Base-by-base conservation (phyloP, 2,329 filamentous ascomycete species). In the Cladosporium austrohemisphaericum region DNA sequence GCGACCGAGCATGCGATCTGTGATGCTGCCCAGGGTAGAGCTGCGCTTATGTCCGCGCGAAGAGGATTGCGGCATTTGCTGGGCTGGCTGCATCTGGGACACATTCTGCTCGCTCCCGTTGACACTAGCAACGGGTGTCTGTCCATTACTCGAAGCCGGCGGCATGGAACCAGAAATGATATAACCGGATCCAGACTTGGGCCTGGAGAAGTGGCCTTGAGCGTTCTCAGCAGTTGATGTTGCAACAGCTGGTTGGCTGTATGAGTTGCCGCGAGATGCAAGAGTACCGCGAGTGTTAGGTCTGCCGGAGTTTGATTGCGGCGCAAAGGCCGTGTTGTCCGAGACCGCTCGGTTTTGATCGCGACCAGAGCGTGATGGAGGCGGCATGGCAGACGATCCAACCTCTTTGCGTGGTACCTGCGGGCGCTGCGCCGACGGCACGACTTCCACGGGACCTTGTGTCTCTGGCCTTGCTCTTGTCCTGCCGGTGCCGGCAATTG, bases 121-220 rank as follows among this genome's bases (percentile, higher is more conserved):
- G 20, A 38, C 16, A 20, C 48, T 50, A 14, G 38, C 48, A 9
- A n/a, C 37, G 8, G 48, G 31, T 14, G 48, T 22, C 13, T 20
- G 18, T 9, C 8, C 14, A n/a, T 11, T 19, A 9, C 19, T n/a
- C 10, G 32, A 14, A 10, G 46, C 23, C 2, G 26, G 37, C 25
- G 79, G 72, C 41, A 85, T 78, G 11, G 84, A 79, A 45, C 80
- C 76, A 16, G 85, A 86, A 25, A 92, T 89, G 41, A 81, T 80
- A 64, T 90, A 88, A 29, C 61, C 84, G 81, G 55, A 76, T 71
- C 68, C 77, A 76, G 77, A 73, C 66, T 78, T 80, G 57, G 69
- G 77, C 71, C 95, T 92, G 57, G 93, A 87, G 60, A 97, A 89
- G 55, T 86, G 86, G 55, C 90, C 92, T 66, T 95, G 87, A 3